Evolutionary conservation across 345 rosid species (phyloP), one percentile per base, ranked within the genome.

Genomic region (Acer saccharum): DNA sequence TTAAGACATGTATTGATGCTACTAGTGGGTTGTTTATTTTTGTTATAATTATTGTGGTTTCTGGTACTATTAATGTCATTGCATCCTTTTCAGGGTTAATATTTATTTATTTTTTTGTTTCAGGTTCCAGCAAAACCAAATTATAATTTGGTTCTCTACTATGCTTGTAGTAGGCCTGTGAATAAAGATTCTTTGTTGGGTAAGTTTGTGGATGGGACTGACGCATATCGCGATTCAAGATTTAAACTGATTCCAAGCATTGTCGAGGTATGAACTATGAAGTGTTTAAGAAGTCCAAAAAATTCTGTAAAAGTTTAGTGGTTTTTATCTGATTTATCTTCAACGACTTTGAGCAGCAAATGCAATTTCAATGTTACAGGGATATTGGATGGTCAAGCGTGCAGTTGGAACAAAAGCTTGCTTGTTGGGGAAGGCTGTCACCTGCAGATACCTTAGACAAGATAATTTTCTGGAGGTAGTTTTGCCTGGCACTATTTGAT

Each of bases 301-400:
- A 32, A 66, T 77, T 54, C 13, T 63, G 29, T 50, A 20, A 10
- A 57, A 12, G 52, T 23, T 18, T 17, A 3, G 14, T 55, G 25
- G 67, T 41, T 54, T 43, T 72, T 44, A 46, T 69, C 58, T 32
- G 57, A 60, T 54, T 70, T 54, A 21, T 75, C 71, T 74, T 65
- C 35, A 44, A 71, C n/a, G 57, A 17, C 58, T 46, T 20, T 17
- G 71, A 21, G 65, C 18, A 23, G 65, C 57, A 55, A 14, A 64
- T 72, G 18, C 23, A 62, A 75, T 79, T 68, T 46, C 10, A 73
- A 76, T 62, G 52, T 65, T 75, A 60, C 86, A 95, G 99, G 99
- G 99, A 71, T 94, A 96, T 63, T 96, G 99, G 99, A 96, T 96
- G 98, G 99, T 96, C 82, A 96, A 96, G 89, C 97, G 99, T 55